These are phyloP conservation scores for Ustilago sp. DNA, from an alignment of 1,284 basidiomycete species.

Conservation along the genomic window DNA sequence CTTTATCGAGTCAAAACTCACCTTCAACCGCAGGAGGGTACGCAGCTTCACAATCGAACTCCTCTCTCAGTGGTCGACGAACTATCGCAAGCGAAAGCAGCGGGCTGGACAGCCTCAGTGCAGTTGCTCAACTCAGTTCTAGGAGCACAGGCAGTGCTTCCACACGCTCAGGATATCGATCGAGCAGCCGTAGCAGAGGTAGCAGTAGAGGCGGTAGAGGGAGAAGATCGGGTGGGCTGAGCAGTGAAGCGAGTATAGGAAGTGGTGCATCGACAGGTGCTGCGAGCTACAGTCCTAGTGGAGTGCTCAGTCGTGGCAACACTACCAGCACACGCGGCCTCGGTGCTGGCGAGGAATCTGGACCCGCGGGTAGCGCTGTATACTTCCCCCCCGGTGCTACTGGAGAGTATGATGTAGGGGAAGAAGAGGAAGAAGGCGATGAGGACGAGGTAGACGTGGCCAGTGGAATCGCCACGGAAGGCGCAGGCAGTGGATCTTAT, in stretches of 20 bases:
- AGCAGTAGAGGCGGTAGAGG: slow-evolving; percentile 26
- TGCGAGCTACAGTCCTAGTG: slow-evolving; percentile 55
- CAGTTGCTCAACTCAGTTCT: slow-evolving; percentile 34
- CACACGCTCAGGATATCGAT: slow-evolving; percentile 30
- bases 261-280: slow-evolving; percentile 52
- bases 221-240: neutral
- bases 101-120: slow-evolving; percentile 48
- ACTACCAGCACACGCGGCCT: slow-evolving; percentile 46
- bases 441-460: slow-evolving; percentile 21
- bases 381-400: slow-evolving; percentile 17
- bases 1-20: slow-evolving; percentile 35
- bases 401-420: slow-evolving; percentile 1
- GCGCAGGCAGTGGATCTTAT: slow-evolving; percentile 18
- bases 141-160: slow-evolving; percentile 35
- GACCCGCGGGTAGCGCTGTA: slow-evolving; percentile 9
- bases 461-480: slow-evolving; percentile 48
- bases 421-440: slow-evolving; percentile 12
- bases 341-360: slow-evolving; percentile 12
- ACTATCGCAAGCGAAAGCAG: slow-evolving; percentile 30
- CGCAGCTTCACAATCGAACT: slow-evolving; percentile 44
- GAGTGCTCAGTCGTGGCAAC: slow-evolving; percentile 38
- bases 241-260: slow-evolving; percentile 33
- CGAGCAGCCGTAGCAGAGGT: slow-evolving; percentile 27
- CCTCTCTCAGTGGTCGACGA: slow-evolving; percentile 30
- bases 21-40: slow-evolving; percentile 31